Evolutionary conservation across 2,329 filamentous ascomycete genomes (phyloP), one percentile per base, ranked within the genome.

Genomic region (Cladorrhinum sp.): DNA sequence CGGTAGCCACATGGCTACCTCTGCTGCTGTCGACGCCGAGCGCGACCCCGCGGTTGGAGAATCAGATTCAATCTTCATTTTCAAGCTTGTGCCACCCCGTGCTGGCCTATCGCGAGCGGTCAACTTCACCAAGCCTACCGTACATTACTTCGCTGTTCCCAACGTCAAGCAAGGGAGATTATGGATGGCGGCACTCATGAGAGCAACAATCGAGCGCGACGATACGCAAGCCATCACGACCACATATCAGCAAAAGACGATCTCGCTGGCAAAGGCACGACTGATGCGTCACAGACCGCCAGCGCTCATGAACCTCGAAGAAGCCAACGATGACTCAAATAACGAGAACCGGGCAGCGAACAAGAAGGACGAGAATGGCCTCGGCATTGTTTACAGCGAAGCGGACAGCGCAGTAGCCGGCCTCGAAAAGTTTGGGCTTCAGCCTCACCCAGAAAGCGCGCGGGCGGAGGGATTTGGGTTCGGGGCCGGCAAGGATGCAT

Each of bases 131-230:
- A 97, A 97, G 74, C 95, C 95, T 3, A 95, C 92, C 8, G 91
- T 97, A 42, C 95, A 99, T 74, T 98, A 97, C 74, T 99, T 99
- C 74, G 95, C 96, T 4, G 92, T 97, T 21, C 93, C 96, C 57
- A 96, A 90, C 69, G 79, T 97, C 61, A 87, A 91, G 69, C 86
- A 95, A 71, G 95, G 95, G 16, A 87, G 95, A 12, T 79, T 96
- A 46, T 99, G 95, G 95, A 99, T 99, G 95, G 95, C 92, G 3
- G 95, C 95, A 5, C 79, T 99, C 56, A 96, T 99, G 91, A 99
- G 99, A 77, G 95, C 95, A 10, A 99, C 95, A 1, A 99, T 99
- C 69, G 94, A 98, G 72, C 89, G 94, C 63, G 95, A 99, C 68
- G 86, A 89, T 70, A 84, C 84, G 3, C 84, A 89, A 63, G 85